phyloP scores from a whole-genome alignment of 257 asterid species.

The Eustoma russellianum region DNA sequence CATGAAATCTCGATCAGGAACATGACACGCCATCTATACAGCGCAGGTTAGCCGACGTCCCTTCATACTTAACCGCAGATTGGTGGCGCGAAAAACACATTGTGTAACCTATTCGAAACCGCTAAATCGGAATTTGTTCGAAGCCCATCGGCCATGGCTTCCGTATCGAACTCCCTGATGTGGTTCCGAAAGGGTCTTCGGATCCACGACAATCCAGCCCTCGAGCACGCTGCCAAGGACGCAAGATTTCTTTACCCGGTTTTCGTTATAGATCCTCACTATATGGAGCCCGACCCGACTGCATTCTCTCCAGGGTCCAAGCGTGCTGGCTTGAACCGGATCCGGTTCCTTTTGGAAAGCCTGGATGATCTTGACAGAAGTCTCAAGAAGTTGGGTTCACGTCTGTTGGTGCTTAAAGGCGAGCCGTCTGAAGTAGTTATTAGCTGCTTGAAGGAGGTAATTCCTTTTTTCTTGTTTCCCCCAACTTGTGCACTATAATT shows the following conservation, averaged over 20 bases:
- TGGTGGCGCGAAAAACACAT: conserved; percentile 51
- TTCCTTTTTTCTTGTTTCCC: no score
- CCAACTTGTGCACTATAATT: neutral
- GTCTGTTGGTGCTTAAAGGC: conserved; percentile 79
- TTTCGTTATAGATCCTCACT: conserved; percentile 88
- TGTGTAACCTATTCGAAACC: conserved; percentile 20
- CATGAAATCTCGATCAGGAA: conserved; percentile 4
- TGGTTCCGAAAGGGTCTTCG: conserved; percentile 95
- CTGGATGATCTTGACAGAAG: conserved; percentile 64
- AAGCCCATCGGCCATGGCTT: conserved; percentile 25
- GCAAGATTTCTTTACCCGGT: conserved; percentile 59
- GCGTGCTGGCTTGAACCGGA: conserved; percentile 76
- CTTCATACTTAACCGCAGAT: neutral
- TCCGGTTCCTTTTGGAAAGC: conserved; percentile 71
- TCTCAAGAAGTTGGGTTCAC: conserved; percentile 63
- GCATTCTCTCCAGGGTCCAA: conserved; percentile 65
- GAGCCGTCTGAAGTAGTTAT: conserved; percentile 63
- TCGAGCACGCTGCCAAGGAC: conserved; percentile 53
- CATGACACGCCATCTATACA: conserved; percentile 23
- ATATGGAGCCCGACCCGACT: conserved; percentile 66
- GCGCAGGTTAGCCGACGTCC: conserved; percentile 29
- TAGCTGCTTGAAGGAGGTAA: conserved; percentile 73
- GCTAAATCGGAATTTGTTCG: neutral
- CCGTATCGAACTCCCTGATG: conserved; percentile 56
- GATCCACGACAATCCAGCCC: conserved; percentile 91